Conservation (phyloP, 352 stramenopile species). For the Phytophthora idaei region DNA sequence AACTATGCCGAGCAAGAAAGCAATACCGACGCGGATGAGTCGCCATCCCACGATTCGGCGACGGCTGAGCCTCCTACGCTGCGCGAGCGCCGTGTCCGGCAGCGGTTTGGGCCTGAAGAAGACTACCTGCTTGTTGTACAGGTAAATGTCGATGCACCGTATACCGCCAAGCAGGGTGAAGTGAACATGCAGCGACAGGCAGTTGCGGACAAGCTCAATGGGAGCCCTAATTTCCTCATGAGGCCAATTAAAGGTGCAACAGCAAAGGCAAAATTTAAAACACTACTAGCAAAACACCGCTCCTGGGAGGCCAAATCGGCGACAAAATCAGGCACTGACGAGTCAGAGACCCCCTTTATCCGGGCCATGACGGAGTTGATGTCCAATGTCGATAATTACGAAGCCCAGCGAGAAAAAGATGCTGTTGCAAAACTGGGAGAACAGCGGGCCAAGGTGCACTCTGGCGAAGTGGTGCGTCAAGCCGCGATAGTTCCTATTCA, state of each 20-base stretch:
- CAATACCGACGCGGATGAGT: too few relatives aligned
- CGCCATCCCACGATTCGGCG: too few relatives aligned
- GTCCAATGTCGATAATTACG: not conserved
- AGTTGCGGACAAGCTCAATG: constrained; percentile 10
- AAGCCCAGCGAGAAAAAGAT: not conserved
- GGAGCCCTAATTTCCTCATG: constrained; percentile 11
- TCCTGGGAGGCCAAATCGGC: constrained; percentile 7
- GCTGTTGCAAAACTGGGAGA: not conserved
- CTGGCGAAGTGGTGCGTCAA: not conserved
- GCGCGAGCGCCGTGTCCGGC: constrained; percentile 1
- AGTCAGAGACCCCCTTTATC: not conserved
- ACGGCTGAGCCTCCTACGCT: too few relatives aligned
- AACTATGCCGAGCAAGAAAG: too few relatives aligned
- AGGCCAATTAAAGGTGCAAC: constrained; percentile 9
- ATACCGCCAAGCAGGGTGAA: not conserved
- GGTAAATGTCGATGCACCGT: constrained; percentile 9
- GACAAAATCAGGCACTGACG: not conserved
- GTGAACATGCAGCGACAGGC: constrained; percentile 7
- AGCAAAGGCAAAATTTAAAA: constrained; percentile 9
- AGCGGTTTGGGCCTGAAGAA: constrained; percentile 10
- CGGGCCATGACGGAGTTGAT: not conserved
- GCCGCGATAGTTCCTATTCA: not conserved
- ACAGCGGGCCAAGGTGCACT: not conserved
- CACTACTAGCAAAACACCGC: constrained; percentile 1
- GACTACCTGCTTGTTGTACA: constrained; percentile 20